Evolutionary conservation across 1,139 yeast genomes (phyloP).

Genomic region (Pneumocystis carinii): DNA sequence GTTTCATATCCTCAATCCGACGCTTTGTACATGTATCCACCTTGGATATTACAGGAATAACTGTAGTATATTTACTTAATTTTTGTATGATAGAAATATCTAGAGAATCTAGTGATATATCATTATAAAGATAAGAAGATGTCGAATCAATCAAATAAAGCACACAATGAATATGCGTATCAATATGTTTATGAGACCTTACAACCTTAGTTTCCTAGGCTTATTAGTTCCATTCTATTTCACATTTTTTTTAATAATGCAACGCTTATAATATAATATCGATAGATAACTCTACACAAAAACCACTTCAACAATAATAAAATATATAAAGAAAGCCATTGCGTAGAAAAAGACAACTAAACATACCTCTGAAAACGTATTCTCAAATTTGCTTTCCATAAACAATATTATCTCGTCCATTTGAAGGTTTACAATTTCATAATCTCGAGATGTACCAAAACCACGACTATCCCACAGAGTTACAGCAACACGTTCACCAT

Average conservation of each 20-base stretch:
- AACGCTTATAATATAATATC: not conserved
- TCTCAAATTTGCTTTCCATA: conserved; percentile 1
- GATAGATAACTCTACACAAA: not conserved
- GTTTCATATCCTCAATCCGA: not conserved
- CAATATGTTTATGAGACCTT: not conserved
- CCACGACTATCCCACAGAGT: conserved; percentile 1
- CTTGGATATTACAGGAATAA: not conserved
- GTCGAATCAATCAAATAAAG: not conserved
- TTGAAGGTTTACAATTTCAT: not conserved
- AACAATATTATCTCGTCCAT: not conserved
- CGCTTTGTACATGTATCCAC: not conserved
- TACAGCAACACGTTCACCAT: not conserved
- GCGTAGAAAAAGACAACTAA: not conserved
- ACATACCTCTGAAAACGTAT: conserved; percentile 1
- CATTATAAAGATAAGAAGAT: not conserved
- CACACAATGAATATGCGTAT: conserved; percentile 2
- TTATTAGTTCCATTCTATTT: not conserved
- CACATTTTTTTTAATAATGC: not conserved
- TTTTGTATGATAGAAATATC: not conserved
- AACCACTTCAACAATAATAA: not conserved
- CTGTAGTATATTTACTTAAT: not conserved
- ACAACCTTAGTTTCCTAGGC: not conserved
- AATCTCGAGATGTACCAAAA: not conserved
- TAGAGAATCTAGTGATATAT: not conserved
- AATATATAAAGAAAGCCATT: not conserved